Percentiles rank a stretch among this genome's conserved stretches.
These are phyloP conservation scores for Lomentospora prolificans DNA, from an alignment of 2,329 filamentous ascomycete genomes.

Conservation along the genomic window DNA sequence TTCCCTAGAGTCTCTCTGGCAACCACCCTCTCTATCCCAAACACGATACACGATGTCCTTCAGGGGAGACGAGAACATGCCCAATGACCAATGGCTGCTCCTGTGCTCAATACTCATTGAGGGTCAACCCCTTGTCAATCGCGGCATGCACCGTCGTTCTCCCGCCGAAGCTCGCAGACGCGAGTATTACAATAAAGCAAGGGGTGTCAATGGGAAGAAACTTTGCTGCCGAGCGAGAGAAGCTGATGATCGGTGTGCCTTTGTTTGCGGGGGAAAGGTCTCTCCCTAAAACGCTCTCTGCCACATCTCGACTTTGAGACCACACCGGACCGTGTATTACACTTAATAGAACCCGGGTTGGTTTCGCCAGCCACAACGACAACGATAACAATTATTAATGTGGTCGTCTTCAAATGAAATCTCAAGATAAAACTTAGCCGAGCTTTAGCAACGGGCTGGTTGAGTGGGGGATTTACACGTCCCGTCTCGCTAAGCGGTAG, in stretches of 20 bases:
- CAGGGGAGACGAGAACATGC: not conserved
- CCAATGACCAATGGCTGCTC: not conserved
- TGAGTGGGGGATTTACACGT: constrained; percentile 2
- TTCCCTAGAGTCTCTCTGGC: too few relatives aligned
- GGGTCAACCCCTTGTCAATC: not conserved
- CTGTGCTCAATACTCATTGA: not conserved
- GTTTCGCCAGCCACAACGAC: too few relatives aligned
- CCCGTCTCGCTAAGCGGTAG: constrained; percentile 2
- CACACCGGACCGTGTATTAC: not conserved
- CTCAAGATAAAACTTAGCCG: constrained; percentile 1
- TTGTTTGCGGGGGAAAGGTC: too few relatives aligned
- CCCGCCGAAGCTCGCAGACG: not conserved
- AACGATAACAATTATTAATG: too few relatives aligned
- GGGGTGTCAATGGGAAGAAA: not conserved
- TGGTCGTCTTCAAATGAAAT: constrained; percentile 1
- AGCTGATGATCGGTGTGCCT: too few relatives aligned
- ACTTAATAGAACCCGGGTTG: not conserved
- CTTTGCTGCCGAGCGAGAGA: too few relatives aligned
- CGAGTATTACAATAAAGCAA: not conserved
- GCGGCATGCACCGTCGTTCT: not conserved
- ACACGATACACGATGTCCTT: too few relatives aligned
- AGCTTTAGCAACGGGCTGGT: not conserved
- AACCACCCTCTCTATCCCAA: too few relatives aligned
- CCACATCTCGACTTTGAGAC: not conserved
- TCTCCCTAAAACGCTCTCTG: too few relatives aligned